phyloP scores from a whole-genome alignment of 305 asterid species.

The Fraxinus baroniana region DNA sequence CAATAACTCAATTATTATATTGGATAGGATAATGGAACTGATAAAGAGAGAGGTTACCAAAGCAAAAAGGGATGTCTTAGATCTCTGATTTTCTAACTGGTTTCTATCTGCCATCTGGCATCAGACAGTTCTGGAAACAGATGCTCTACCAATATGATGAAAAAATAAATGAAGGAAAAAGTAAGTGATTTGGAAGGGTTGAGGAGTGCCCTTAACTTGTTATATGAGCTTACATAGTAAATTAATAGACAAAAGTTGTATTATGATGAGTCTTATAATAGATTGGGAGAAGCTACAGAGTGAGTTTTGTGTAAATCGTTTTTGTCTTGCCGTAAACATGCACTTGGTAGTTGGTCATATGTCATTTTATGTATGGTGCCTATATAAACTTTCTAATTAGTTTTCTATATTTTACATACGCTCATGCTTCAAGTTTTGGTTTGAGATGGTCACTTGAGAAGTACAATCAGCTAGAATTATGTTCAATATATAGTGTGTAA shows the following conservation, averaged over 20 bases:
- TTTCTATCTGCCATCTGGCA: background rate
- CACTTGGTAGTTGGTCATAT: background rate
- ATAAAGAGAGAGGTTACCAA: background rate
- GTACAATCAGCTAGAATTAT: background rate
- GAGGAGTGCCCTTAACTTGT: background rate
- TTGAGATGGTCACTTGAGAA: background rate
- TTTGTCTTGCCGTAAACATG: background rate
- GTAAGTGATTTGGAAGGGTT: background rate
- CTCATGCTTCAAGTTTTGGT: background rate
- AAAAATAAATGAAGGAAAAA: background rate
- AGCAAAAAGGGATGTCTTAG: background rate
- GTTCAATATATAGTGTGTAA: background rate
- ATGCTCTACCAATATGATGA: background rate
- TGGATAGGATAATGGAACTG: background rate
- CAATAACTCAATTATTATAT: background rate
- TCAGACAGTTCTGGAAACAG: background rate
- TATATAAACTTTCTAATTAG: background rate
- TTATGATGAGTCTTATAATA: background rate
- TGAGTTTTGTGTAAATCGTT: background rate
- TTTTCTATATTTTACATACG: background rate
- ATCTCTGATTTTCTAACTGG: background rate
- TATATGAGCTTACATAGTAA: background rate
- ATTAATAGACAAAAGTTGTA: background rate
- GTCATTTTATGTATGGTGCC: background rate
- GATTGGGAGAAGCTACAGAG: background rate